These are phyloP conservation scores for Zygnema cylindricum DNA, from an alignment of 139 green algal genomes.

Conservation along the genomic window DNA sequence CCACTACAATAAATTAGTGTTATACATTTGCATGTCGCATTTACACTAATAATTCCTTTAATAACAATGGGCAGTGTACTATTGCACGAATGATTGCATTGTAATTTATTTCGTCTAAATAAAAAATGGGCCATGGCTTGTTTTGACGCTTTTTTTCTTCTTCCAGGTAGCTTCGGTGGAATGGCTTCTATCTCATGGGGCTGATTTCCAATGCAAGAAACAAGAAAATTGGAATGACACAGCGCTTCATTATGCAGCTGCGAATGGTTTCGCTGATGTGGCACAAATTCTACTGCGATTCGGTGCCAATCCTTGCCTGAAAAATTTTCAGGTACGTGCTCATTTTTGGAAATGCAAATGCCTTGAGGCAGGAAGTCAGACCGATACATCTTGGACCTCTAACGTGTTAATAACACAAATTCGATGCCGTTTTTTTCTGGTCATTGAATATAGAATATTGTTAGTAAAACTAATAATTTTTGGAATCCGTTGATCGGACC, in stretches of 20 bases:
- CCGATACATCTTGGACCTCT: too few relatives aligned
- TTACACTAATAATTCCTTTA: too few relatives aligned
- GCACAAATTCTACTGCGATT: constrained; percentile 8
- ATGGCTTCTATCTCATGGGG: constrained; percentile 32
- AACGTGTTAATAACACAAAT: too few relatives aligned
- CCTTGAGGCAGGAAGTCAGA: too few relatives aligned
- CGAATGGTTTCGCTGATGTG: constrained; percentile 34
- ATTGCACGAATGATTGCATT: constrained; percentile 6
- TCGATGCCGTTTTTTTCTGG: too few relatives aligned
- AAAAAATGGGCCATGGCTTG: neutral
- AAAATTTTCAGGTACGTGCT: constrained; percentile 3
- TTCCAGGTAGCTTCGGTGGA: constrained; percentile 11
- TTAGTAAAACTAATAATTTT: too few relatives aligned
- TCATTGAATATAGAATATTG: too few relatives aligned
- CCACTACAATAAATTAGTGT: too few relatives aligned
- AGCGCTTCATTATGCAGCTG: constrained; percentile 45
- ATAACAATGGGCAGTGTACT: too few relatives aligned
- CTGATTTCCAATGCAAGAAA: constrained; percentile 7
- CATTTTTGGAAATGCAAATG: too few relatives aligned
- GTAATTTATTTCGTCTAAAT: neutral
- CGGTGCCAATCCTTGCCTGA: constrained; percentile 29
- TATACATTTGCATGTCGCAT: neutral
- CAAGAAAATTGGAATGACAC: constrained; percentile 43
- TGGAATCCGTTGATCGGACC: too few relatives aligned
- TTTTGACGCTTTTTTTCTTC: neutral